Conservation (phyloP, 2,329 filamentous ascomycete species). For the Aspergillus tamarii region DNA sequence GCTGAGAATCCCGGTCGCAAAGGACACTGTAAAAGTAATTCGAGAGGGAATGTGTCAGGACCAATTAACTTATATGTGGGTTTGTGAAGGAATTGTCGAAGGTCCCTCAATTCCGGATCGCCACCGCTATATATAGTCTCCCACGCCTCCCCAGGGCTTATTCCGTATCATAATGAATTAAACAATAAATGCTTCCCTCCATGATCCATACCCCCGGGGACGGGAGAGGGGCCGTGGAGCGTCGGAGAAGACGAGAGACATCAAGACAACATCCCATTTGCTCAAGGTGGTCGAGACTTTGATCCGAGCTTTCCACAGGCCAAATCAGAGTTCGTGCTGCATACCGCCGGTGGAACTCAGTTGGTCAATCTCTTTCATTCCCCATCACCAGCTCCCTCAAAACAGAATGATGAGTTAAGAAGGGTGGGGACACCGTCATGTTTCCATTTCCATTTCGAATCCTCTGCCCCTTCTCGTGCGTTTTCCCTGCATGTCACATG, state of each 20-base stretch:
- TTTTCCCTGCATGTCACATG: slow-evolving; percentile 1
- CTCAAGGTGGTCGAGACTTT: background rate
- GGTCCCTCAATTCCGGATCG: slow-evolving; percentile 1
- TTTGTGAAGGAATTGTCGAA: background rate
- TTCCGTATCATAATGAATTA: background rate
- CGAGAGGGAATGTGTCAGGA: background rate
- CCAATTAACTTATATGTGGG: background rate
- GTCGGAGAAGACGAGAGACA: slow-evolving; percentile 1
- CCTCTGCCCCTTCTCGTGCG: background rate
- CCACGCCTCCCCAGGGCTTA: background rate
- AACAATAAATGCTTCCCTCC: background rate
- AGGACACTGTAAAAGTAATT: background rate
- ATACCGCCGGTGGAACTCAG: background rate
- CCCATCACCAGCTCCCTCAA: background rate
- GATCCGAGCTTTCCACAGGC: slow-evolving; percentile 1
- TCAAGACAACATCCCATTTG: background rate
- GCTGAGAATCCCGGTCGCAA: background rate
- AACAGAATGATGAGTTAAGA: background rate
- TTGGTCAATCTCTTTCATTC: slow-evolving; percentile 1
- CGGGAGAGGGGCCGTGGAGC: slow-evolving; percentile 2
- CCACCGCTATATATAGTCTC: slow-evolving; percentile 4
- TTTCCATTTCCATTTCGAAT: slow-evolving; percentile 4
- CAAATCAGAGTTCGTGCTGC: slow-evolving; percentile 1
- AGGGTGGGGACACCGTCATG: background rate
- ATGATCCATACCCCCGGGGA: slow-evolving; percentile 1